Conservation (phyloP, 73 alveolate genomes). For the Loxodes magnus region DNA sequence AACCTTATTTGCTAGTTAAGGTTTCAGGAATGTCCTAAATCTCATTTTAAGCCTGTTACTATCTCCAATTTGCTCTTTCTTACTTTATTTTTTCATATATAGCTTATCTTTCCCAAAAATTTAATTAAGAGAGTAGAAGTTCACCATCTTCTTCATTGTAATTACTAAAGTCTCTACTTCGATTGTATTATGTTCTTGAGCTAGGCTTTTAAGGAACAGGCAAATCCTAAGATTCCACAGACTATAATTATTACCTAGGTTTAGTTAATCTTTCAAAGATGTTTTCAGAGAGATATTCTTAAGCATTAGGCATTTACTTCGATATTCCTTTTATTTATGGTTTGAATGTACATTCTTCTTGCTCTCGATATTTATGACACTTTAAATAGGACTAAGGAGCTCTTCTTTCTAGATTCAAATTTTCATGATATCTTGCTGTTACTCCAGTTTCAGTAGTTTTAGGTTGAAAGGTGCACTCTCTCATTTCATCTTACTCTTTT, state of each 20-base stretch:
- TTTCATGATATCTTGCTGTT: not conserved
- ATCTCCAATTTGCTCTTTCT: too few relatives aligned
- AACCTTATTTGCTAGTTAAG: too few relatives aligned
- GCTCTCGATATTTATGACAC: too few relatives aligned
- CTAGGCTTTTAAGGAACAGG: too few relatives aligned
- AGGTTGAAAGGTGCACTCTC: conserved; percentile 12
- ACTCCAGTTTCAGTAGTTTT: not conserved
- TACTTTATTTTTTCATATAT: not conserved
- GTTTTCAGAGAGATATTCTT: conserved; percentile 1
- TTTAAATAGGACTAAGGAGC: not conserved
- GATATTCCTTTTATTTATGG: conserved; percentile 4
- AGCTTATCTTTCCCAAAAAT: conserved; percentile 14
- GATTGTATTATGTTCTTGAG: not conserved
- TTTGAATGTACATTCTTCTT: not conserved
- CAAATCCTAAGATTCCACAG: conserved; percentile 1
- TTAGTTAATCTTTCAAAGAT: conserved; percentile 9
- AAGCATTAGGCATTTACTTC: conserved; percentile 1
- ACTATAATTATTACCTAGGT: not conserved
- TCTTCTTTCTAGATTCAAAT: not conserved
- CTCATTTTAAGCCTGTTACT: too few relatives aligned
- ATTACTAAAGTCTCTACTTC: not conserved
- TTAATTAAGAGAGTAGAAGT: not conserved
- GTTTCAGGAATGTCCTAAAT: not conserved
- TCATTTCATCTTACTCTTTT: not conserved
- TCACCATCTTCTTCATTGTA: too few relatives aligned